These are phyloP conservation scores for Onygenales sp. DNA, from an alignment of 2,329 filamentous ascomycete species.

Conservation along the genomic window DNA sequence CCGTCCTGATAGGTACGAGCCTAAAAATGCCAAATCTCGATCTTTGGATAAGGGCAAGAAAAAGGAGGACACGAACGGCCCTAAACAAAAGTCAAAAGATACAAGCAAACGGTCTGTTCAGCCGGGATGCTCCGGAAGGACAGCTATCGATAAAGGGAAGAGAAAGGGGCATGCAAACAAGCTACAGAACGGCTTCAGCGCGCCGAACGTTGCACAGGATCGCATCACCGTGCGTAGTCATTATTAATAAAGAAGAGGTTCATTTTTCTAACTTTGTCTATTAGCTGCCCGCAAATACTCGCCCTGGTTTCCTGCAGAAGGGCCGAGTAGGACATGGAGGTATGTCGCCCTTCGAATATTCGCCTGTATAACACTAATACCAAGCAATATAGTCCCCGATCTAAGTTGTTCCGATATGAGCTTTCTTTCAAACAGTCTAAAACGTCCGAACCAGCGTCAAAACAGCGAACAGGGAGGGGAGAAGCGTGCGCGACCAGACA, in stretches of 20 bases:
- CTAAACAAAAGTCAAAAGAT: neutral
- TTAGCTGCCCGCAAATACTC: neutral
- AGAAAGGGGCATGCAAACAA: conserved; percentile 22
- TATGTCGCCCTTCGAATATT: neutral
- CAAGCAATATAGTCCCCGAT: conserved; percentile 8
- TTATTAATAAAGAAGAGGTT: neutral
- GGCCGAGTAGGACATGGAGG: neutral
- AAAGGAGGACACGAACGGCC: neutral
- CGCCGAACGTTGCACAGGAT: conserved; percentile 42
- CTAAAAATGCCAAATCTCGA: conserved; percentile 16
- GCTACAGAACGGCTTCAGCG: conserved; percentile 48
- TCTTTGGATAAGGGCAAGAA: neutral
- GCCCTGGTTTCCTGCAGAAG: neutral
- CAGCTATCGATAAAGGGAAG: conserved; percentile 16
- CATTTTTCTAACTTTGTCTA: neutral
- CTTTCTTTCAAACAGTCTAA: no score
- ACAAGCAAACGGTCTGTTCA: neutral
- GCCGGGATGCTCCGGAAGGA: neutral
- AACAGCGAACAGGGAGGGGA: no score
- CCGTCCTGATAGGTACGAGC: conserved; percentile 47
- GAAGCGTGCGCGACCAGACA: no score
- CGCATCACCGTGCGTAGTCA: conserved; percentile 42
- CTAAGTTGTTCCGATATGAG: conserved; percentile 17
- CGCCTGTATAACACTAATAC: neutral
- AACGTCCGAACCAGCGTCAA: no score